Percentiles rank a stretch among this genome's conserved stretches.
Conservation (phyloP, 805 yeast species). For the Kluyveromyces aestuarii region DNA sequence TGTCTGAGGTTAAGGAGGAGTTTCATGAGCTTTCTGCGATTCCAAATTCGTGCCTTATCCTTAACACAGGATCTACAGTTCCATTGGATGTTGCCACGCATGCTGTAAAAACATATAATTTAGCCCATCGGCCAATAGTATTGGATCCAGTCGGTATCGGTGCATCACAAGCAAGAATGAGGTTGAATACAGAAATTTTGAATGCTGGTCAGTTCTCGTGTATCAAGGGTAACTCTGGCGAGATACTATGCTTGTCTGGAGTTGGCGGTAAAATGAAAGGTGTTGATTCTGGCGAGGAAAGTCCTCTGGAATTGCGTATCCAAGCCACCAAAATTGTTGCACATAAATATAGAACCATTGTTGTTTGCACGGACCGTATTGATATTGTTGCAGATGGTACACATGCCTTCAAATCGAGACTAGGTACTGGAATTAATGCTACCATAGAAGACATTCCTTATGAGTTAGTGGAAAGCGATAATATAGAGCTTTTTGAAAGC, state of each 20-base stretch:
- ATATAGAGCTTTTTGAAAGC: slow-evolving; percentile 50
- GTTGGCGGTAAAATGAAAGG: slow-evolving; percentile 50
- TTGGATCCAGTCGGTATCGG: slow-evolving; percentile 95
- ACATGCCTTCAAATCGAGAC: slow-evolving; percentile 15
- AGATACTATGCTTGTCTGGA: slow-evolving; percentile 55
- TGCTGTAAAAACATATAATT: slow-evolving; percentile 55
- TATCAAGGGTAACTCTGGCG: slow-evolving; percentile 84
- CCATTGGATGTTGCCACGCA: slow-evolving; percentile 34
- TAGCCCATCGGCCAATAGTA: slow-evolving; percentile 49
- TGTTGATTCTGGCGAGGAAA: slow-evolving; percentile 43
- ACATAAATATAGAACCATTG: slow-evolving; percentile 41
- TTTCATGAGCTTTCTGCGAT: slow-evolving; percentile 53
- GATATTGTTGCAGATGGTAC: slow-evolving; percentile 46
- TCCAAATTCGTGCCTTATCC: slow-evolving; percentile 46
- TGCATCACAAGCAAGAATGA: slow-evolving; percentile 53
- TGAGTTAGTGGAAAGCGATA: slow-evolving; percentile 39
- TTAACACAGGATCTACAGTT: slow-evolving; percentile 71
- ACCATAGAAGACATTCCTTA: slow-evolving; percentile 20
- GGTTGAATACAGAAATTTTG: slow-evolving; percentile 40
- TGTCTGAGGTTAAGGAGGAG: slow-evolving; percentile 70
- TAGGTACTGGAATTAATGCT: slow-evolving; percentile 10
- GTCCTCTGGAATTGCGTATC: slow-evolving; percentile 23
- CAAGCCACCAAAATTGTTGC: slow-evolving; percentile 43
- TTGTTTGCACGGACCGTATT: slow-evolving; percentile 59
- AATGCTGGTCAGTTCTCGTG: slow-evolving; percentile 52